Percentiles rank a stretch among this genome's conserved stretches.
Evolutionary conservation across 768 basidiomycete species (phyloP).

Genomic region (Agaricus bisporus): DNA sequence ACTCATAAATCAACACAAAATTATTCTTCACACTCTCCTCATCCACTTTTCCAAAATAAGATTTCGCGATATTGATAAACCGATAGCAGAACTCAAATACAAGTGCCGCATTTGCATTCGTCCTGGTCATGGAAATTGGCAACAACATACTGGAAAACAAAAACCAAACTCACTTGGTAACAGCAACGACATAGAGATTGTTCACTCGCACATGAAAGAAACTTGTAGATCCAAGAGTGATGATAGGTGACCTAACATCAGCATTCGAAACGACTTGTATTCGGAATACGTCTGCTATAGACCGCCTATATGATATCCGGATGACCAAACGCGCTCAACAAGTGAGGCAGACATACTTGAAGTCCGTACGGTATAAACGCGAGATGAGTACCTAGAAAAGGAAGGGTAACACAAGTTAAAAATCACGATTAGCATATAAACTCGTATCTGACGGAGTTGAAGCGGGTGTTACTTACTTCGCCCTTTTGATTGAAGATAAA

Average conservation of each 20-base stretch:
- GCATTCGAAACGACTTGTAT: slow-evolving; percentile 99
- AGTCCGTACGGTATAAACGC: slow-evolving; percentile 90
- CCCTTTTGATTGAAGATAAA: slow-evolving; percentile 99
- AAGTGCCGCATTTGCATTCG: slow-evolving; percentile 94
- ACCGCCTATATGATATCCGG: slow-evolving; percentile 52
- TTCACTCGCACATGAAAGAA: slow-evolving; percentile 98
- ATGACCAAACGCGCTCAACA: not conserved
- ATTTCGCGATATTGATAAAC: slow-evolving; percentile 89
- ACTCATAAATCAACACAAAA: slow-evolving; percentile 96
- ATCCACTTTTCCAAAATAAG: slow-evolving; percentile 98
- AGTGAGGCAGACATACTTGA: slow-evolving; percentile 59
- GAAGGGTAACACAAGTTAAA: not conserved
- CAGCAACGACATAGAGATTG: slow-evolving; percentile 92
- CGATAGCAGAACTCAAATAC: slow-evolving; percentile 98
- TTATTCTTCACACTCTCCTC: slow-evolving; percentile 99
- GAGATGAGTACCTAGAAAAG: slow-evolving; percentile 77
- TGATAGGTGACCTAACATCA: slow-evolving; percentile 94
- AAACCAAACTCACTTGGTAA: slow-evolving; percentile 70
- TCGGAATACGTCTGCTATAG: slow-evolving; percentile 95
- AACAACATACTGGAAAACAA: not conserved
- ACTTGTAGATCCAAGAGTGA: slow-evolving; percentile 95
- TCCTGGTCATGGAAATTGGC: slow-evolving; percentile 40
- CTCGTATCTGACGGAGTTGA: slow-evolving; percentile 20
- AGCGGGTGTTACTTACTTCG: slow-evolving; percentile 58
- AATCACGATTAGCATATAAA: not conserved